These are phyloP conservation scores for Citrullus amarus DNA, from an alignment of 306 rosid genomes.

Conservation along the genomic window DNA sequence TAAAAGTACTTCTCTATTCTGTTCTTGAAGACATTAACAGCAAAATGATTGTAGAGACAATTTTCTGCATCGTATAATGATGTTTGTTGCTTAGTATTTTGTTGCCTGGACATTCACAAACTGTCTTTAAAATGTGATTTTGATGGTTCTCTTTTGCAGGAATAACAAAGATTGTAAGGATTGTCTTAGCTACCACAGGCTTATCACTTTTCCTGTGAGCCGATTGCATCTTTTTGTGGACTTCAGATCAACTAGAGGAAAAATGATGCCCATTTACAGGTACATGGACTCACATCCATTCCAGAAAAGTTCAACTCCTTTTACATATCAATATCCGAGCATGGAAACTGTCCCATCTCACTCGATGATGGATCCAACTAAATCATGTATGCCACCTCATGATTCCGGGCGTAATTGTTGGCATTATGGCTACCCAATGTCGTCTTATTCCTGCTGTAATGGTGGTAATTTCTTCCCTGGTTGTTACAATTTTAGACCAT, in stretches of 20 bases:
- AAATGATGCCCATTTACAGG: conserved; percentile 41
- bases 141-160: neutral
- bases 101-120: neutral
- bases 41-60: neutral
- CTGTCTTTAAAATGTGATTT: neutral
- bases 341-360: conserved; percentile 24
- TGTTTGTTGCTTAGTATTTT: neutral
- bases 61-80: neutral
- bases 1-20: neutral
- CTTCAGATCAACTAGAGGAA: neutral
- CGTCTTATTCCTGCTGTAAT: conserved; percentile 30
- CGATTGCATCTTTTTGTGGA: neutral
- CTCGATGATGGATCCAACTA: conserved; percentile 28
- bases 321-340: conserved; percentile 13
- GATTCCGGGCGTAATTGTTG: conserved; percentile 32
- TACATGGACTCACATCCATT: conserved; percentile 45
- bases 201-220: neutral
- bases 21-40: neutral
- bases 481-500: conserved; percentile 16
- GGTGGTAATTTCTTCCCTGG: conserved; percentile 28
- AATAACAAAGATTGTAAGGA: neutral
- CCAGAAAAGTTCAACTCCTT: conserved; percentile 27
- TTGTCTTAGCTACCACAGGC: neutral
- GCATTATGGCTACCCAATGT: conserved; percentile 21
- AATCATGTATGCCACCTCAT: conserved; percentile 17